Base-by-base conservation (phyloP, 768 basidiomycete species). In the Pisolithus marmoratus region DNA sequence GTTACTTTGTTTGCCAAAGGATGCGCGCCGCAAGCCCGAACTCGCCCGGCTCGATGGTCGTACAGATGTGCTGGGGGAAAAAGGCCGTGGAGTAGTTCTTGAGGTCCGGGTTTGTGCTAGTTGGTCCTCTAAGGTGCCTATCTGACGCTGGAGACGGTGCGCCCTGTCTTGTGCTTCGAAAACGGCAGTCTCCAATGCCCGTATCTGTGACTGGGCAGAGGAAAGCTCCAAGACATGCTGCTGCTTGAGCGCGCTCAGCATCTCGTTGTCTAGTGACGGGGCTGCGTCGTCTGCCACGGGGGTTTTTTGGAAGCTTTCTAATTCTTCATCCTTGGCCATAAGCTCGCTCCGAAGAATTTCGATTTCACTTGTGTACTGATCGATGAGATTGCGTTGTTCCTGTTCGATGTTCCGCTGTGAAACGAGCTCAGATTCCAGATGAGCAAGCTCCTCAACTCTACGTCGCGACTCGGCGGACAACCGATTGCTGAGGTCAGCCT, bases 161-260 rank as follows among this genome's bases (percentile, higher is more conserved):
- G 80, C 75, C 49, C 74, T 76, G 38, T 81, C 82, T 56, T 91
- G 85, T 26, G 85, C 83, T 54, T 88, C 80, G 66, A 87, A 92
- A 26, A 85, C 74, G 11, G 77, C 66, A 9, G 81, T 80, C 68
- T 94, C 90, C 60, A 93, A 74, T 4, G 80, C 77, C 11, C 92
- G 82, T 46, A 94, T 85, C 62, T 83, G 82, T 0, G 87, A 88
- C 34, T 88, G 88, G 4, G 90, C 82, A 11, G 81, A 73, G 34
- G 90, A 93, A 7, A 94, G 75, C 53, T 92, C 90, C 52, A 94
- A 78, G 12, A 79, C 76, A 60, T 91, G 87, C 56, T 90, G 86
- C 60, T 91, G 87, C 43, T 60, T 75, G 31, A 87, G 68, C 23
- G 84, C 80, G 51, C 79, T 77, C 19, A 90, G 66, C 72, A 91